A percentile compares a stretch with the other conserved stretches of the same genome.
These are phyloP conservation scores for Anaeromyces robustus DNA, from an alignment of 192 early-diverging fungal species.

Conservation along the genomic window DNA sequence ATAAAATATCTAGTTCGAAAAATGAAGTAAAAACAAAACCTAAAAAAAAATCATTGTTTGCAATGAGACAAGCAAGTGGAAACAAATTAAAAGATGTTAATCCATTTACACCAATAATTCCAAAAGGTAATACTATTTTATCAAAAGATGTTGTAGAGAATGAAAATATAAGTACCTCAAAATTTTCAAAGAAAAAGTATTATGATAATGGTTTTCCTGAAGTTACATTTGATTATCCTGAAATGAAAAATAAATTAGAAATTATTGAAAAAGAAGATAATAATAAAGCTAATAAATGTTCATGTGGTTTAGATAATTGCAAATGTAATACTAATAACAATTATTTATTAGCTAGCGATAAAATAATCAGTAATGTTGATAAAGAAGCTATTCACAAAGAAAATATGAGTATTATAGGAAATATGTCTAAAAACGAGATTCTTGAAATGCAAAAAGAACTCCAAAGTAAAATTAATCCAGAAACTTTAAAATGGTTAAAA, in stretches of 20 bases:
- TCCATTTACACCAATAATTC: not conserved
- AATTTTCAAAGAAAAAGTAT: not conserved
- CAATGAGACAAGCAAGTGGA: not conserved
- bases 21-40: not conserved
- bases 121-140: not conserved
- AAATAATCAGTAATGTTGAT: not conserved
- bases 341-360: not conserved
- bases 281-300: not conserved
- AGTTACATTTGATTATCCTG: not conserved
- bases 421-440: slow-evolving; percentile 61
- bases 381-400: slow-evolving; percentile 25
- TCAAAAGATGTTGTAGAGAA: not conserved
- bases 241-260: not conserved
- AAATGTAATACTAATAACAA: not conserved
- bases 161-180: not conserved
- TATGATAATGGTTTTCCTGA: not conserved
- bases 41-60: not conserved
- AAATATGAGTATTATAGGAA: slow-evolving; percentile 22
- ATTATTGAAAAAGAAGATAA: not conserved
- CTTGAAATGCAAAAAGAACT: slow-evolving; percentile 51
- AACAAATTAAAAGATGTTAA: not conserved
- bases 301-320: not conserved
- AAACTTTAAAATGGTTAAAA: slow-evolving; percentile 44
- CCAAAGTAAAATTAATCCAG: slow-evolving; percentile 36
- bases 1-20: not conserved